Base-by-base conservation (phyloP, 805 yeast genomes). In the Suhomyces sp. region DNA sequence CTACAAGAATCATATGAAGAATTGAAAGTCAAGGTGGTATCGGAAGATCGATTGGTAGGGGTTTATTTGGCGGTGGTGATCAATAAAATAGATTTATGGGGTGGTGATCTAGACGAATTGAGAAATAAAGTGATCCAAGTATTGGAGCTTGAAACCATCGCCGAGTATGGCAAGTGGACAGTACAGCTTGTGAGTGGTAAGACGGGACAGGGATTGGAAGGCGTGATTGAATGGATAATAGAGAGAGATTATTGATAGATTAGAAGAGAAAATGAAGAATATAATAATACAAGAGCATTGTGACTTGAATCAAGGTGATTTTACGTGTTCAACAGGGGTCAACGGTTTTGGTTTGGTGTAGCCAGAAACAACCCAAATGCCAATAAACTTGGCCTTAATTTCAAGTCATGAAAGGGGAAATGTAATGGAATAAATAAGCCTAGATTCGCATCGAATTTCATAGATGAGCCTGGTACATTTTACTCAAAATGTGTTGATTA, bases 1-100 rank as follows among this genome's bases (percentile, higher is more conserved):
- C 60, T 87, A 17, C 51, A 60, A 6, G 95, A 85, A 60, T 82
- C 83, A 44, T 71, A 75, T 34, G 40, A 42, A 1, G 96, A 88
- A 58, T 68, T 90, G n/a, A 53, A 61, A 30, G 71, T 68, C 21
- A 75, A 72, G 30, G 75, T 85, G 4, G 56, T 87, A 10, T 56
- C 58, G 20, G 90, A 83, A 49, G 91, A 85, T 43, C 68, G 82
- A 29, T 63, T 88, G n/a, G 58, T 69, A 2, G 93, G 93, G 1
- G 72, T 82, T 10, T 79, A 77, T 15, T 61, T 90, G n/a, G 57
- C 83, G 21, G 67, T 90, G 0, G 60, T 83, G 41, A 68, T 88
- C 33, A 90, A 91, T 62, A 90, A 90, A 54, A 62, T 79, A 19
- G 98, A 90, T 49, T 47, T 79, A 15, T 55, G 49, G 2, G 56